Conservation (phyloP, 306 rosid species). For the Macrotyloma uniflorum region DNA sequence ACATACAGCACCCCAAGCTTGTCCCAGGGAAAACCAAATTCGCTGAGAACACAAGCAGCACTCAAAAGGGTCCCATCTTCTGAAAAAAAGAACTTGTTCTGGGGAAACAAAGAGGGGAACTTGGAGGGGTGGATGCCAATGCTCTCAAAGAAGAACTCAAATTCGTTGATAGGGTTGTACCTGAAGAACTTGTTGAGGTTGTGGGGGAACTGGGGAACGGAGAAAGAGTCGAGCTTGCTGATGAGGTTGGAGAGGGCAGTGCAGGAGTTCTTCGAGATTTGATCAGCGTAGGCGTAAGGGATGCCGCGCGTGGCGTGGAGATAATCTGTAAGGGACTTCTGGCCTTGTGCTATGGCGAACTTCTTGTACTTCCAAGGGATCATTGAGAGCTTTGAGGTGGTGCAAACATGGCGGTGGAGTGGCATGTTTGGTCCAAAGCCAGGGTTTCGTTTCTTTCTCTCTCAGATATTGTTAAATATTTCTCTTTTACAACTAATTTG, state of each 20-base stretch:
- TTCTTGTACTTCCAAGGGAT: constrained; percentile 54
- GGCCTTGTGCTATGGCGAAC: constrained; percentile 53
- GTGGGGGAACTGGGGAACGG: constrained; percentile 44
- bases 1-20: constrained; percentile 61
- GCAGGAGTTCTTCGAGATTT: constrained; percentile 57
- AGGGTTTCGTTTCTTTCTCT: not conserved
- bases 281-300: constrained; percentile 71
- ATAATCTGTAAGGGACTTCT: constrained; percentile 61
- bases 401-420: constrained; percentile 45
- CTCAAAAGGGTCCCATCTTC: constrained; percentile 61
- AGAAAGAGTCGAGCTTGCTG: constrained; percentile 41
- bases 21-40: constrained; percentile 86
- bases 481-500: not conserved
- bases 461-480: not conserved
- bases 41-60: constrained; percentile 63
- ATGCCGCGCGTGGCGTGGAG: constrained; percentile 69
- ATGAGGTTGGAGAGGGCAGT: constrained; percentile 57
- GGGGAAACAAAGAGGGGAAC: constrained; percentile 48
- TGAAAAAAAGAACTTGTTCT: constrained; percentile 65
- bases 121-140: constrained; percentile 60
- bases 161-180: constrained; percentile 86
- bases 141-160: constrained; percentile 85
- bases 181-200: constrained; percentile 59
- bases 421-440: not conserved
- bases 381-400: constrained; percentile 36